Evolutionary conservation across 2,329 filamentous ascomycete genomes (phyloP).

Genomic region (Clonostachys byssicola): DNA sequence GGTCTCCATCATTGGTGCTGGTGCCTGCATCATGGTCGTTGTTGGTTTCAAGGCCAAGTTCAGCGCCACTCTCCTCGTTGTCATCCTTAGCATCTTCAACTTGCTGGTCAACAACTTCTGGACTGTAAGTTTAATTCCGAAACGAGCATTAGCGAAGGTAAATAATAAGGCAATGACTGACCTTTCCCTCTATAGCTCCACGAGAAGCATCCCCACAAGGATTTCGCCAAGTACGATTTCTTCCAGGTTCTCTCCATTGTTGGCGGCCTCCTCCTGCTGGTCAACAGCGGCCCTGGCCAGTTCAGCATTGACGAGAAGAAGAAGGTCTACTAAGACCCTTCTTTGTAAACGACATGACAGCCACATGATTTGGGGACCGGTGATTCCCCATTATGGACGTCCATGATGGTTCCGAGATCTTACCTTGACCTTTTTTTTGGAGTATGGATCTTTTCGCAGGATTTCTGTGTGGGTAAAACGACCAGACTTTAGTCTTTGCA

Average conservation of each 20-base stretch:
- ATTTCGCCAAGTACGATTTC: slow-evolving; percentile 99
- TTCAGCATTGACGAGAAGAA: slow-evolving; percentile 99
- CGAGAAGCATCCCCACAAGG: slow-evolving; percentile 97
- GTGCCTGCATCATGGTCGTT: slow-evolving; percentile 97
- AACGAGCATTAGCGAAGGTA: slow-evolving; percentile 2
- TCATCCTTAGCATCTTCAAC: slow-evolving; percentile 96
- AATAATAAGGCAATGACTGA: slow-evolving; percentile 7
- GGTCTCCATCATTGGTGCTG: slow-evolving; percentile 78
- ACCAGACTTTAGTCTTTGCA: too few species aligned
- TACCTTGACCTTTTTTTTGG: too few species aligned
- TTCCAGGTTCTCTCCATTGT: slow-evolving; percentile 99
- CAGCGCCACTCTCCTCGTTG: slow-evolving; percentile 90
- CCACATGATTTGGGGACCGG: neutral
- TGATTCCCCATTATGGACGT: neutral
- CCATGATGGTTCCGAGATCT: too few species aligned
- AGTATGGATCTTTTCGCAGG: too few species aligned
- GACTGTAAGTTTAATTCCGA: slow-evolving; percentile 66
- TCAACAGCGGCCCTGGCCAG: slow-evolving; percentile 97
- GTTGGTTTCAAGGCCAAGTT: slow-evolving; percentile 99
- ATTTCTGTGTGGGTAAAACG: too few species aligned
- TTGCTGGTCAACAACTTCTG: slow-evolving; percentile 99
- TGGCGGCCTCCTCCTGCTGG: slow-evolving; percentile 88
- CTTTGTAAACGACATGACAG: neutral
- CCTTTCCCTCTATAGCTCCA: slow-evolving; percentile 64
- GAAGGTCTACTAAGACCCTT: slow-evolving; percentile 85